A percentile compares a stretch with the other conserved stretches of the same genome.
Evolutionary conservation across 1,284 basidiomycete genomes (phyloP).

Genomic region (Naganishia liquefaciens): DNA sequence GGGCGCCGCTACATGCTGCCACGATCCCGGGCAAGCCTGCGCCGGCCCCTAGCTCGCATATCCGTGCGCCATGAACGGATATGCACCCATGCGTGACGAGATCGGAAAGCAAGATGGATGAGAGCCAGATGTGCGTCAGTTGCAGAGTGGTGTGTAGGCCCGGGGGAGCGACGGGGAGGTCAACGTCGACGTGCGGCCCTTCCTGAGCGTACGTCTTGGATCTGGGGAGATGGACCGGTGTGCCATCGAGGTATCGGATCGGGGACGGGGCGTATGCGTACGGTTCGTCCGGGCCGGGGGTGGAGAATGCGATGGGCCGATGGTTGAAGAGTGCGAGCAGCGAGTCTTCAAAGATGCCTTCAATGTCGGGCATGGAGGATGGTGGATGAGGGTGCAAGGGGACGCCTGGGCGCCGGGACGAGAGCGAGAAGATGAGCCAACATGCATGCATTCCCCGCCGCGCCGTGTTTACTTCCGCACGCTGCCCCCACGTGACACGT

Average conservation of each 20-base stretch:
- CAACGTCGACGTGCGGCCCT: conserved; percentile 36
- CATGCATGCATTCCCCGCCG: neutral
- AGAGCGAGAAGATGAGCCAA: neutral
- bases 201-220: neutral
- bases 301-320: conserved; percentile 31
- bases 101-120: conserved; percentile 49
- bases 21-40: conserved; percentile 47
- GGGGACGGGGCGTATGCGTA: conserved; percentile 30
- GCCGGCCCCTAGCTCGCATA: conserved; percentile 51
- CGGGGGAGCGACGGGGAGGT: conserved; percentile 44
- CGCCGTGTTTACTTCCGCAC: neutral
- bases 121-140: conserved; percentile 51
- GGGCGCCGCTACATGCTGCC: conserved; percentile 35
- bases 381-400: neutral
- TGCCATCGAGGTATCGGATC: conserved; percentile 7
- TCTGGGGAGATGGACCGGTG: neutral
- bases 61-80: conserved; percentile 32
- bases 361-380: conserved; percentile 9
- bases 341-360: conserved; percentile 32
- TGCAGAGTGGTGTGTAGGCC: conserved; percentile 47
- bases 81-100: conserved; percentile 37
- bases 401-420: no score
- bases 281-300: conserved; percentile 22
- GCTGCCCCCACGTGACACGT: neutral
- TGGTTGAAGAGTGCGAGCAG: conserved; percentile 33